These are phyloP conservation scores for Pneumocystis oryctolagi DNA, from an alignment of 1,139 yeast genomes.

Conservation along the genomic window DNA sequence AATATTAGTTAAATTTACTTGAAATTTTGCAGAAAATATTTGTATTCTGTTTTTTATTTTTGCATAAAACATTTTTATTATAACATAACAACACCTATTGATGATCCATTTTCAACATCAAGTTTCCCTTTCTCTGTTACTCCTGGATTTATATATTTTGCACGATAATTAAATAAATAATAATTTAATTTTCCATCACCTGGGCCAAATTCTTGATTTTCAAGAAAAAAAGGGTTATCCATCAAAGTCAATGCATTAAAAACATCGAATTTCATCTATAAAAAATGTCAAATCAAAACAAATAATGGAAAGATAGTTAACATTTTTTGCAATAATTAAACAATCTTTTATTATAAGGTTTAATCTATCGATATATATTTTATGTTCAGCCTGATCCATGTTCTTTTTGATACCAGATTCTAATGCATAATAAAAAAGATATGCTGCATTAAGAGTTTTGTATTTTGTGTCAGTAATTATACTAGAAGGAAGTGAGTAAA, in stretches of 20 bases:
- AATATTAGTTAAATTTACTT: no score
- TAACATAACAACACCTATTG: not conserved
- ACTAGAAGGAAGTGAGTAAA: conserved; percentile 75
- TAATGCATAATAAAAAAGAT: conserved; percentile 78
- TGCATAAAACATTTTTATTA: not conserved
- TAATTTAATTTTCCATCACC: conserved; percentile 91
- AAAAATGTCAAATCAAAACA: not conserved
- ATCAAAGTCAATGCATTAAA: conserved; percentile 85
- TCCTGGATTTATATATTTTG: conserved; percentile 20
- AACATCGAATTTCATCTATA: conserved; percentile 52
- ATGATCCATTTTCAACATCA: not conserved
- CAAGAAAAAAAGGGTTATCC: conserved; percentile 71
- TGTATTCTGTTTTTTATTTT: not conserved
- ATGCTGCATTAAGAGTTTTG: conserved; percentile 67
- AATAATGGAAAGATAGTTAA: not conserved
- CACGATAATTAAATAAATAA: conserved; percentile 77
- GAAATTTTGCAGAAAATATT: no score
- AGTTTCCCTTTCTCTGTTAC: not conserved
- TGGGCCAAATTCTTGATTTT: conserved; percentile 71
- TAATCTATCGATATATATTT: conserved; percentile 42
- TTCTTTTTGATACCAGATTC: conserved; percentile 32
- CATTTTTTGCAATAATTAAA: conserved; percentile 50
- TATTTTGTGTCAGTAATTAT: conserved; percentile 58
- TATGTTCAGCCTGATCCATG: conserved; percentile 15
- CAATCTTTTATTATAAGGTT: conserved; percentile 54